Conservation (phyloP, 169 alveolate genomes). For the Plasmodium inui region DNA sequence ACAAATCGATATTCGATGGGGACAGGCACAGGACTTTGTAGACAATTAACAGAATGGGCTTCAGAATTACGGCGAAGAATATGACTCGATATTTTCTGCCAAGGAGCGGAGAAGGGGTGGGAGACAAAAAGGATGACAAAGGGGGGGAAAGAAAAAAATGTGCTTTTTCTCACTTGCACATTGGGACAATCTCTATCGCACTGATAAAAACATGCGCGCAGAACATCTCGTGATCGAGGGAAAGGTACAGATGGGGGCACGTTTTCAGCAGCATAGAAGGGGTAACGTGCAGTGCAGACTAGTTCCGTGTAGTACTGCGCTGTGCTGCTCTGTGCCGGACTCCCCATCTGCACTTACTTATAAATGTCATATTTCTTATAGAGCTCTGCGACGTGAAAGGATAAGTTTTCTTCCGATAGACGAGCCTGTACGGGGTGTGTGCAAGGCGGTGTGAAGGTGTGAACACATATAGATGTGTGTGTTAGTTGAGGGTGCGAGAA, state of each 20-base stretch:
- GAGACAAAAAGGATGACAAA: background rate
- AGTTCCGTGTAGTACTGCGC: background rate
- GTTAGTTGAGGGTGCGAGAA: background rate
- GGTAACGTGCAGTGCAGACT: background rate
- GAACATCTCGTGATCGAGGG: background rate
- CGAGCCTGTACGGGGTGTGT: slow-evolving; percentile 27
- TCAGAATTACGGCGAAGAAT: slow-evolving; percentile 65
- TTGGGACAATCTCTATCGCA: background rate
- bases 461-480: background rate
- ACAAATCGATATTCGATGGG: slow-evolving; percentile 68
- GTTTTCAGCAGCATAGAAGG: background rate
- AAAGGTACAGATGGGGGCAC: background rate
- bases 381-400: slow-evolving; percentile 66
- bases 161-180: background rate
- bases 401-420: slow-evolving; percentile 63
- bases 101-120: background rate
- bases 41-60: slow-evolving; percentile 48
- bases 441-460: background rate
- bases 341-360: slow-evolving; percentile 21
- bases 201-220: background rate
- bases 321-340: background rate
- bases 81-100: slow-evolving; percentile 49
- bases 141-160: background rate
- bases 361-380: slow-evolving; percentile 67
- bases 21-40: slow-evolving; percentile 70